phyloP scores from a whole-genome alignment of 2,329 filamentous ascomycete species.

The Trichoderma cornu-damae region DNA sequence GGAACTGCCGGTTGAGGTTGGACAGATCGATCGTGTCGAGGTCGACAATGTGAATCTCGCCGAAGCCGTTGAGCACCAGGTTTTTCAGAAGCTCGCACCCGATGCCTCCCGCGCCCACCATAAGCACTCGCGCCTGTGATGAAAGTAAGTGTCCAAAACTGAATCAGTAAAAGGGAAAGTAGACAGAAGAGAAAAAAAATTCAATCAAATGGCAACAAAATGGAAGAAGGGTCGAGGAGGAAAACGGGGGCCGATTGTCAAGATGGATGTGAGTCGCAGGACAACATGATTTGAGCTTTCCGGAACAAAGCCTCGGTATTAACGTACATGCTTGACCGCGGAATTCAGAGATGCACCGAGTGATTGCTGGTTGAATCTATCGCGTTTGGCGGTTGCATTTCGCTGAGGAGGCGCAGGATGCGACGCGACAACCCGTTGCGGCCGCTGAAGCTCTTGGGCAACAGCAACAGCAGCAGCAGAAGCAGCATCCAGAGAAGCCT shows the following conservation, averaged over 20 bases:
- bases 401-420: constrained; percentile 27
- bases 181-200: background rate
- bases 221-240: too few relatives aligned
- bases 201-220: background rate
- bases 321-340: constrained; percentile 62
- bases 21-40: constrained; percentile 97
- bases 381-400: constrained; percentile 37
- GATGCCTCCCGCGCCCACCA: constrained; percentile 95
- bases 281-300: background rate
- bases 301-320: background rate
- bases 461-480: constrained; percentile 1
- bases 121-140: constrained; percentile 71
- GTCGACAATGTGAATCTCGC: constrained; percentile 90
- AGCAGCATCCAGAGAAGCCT: background rate
- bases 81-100: constrained; percentile 98
- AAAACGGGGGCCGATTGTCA: background rate
- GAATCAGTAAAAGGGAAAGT: background rate
- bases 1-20: constrained; percentile 95
- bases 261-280: background rate
- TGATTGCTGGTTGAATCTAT: constrained; percentile 58
- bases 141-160: background rate
- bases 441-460: constrained; percentile 18
- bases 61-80: constrained; percentile 84
- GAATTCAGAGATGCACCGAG: constrained; percentile 60
- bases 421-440: constrained; percentile 22